Base-by-base conservation (phyloP, 2,329 filamentous ascomycete genomes). In the Stachybotrys chlorohalonatus region DNA sequence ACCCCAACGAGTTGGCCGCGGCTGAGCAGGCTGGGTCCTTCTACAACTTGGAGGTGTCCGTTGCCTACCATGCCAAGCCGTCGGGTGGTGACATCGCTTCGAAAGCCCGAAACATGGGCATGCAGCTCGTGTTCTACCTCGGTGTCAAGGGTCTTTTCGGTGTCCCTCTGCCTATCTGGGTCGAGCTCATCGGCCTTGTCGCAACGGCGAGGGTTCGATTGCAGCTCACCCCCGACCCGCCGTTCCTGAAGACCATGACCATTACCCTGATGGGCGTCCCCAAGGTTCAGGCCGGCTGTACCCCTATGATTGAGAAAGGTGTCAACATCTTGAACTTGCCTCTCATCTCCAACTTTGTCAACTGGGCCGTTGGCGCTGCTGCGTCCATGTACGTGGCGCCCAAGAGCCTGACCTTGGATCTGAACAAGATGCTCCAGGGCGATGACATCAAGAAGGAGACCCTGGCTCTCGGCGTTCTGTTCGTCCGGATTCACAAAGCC, bases 221-320 rank as follows among this genome's bases (percentile, higher is more conserved):
- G 15, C 87, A 93, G 60, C 84, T 97, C 75, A 88, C 90, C 0
- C 93, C 94, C 0, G 87, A 96, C 59, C 88, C 94, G 1, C 94
- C 94, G 0, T 97, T 96, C 69, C 75, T 96, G 57, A 96, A 96
- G 73, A 90, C 87, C 4, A 71, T 97, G 51, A 96, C 92, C 0
- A 91, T 96, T 64, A 97, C 92, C 0, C 78, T 99, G 3, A 96
- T 97, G 87, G 94, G 94, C 0, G 75, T 94, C 5, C 94, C 94
- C 11, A 91, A 95, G 64, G 87, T 97, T 5, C 82, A 87, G 63
- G 93, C 92, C 15, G 89, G 90, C 1, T 97, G 93, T 66, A 86
- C 91, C 13, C 94, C 94, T 0, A 94, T 97, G 86, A 71, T 96
- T n/a, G 84, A 94, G 67, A 87, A 84, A 60, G 93, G 91, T 2